Evolutionary conservation across 164 flowering plant genomes (phyloP), one percentile per base, ranked within the genome.

Genomic region (Taxillus chinensis): DNA sequence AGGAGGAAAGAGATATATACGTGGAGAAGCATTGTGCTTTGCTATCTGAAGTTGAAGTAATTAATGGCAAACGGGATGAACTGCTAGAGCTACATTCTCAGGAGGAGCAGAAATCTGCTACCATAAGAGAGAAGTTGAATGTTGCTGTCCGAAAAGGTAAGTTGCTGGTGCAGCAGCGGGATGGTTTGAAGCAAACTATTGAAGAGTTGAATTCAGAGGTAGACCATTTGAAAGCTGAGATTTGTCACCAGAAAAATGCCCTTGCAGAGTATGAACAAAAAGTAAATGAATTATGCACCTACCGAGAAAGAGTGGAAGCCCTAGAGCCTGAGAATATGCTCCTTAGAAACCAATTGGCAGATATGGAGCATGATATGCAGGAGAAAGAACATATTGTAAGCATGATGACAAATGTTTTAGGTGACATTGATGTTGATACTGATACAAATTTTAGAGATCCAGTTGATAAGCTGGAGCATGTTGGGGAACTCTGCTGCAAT

Each of bases 131-230:
- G 74, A 95, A 91, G 75, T 72, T 95, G 54, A 91, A 86, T 78
- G 80, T 95, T 72, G 99, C 99, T 6, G 99, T 95, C 64, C 78
- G 92, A 56, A 95, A 91, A 80, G 99, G 98, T 14, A 95, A 95
- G 71, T 83, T 82, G 17, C 69, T 95, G 78, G 95, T 95, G 66
- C 99, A 95, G 62, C 91, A 91, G 68, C 79, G 98, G 45, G 99
- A 95, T 62, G 74, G 79, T 72, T 68, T 95, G 80, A 89, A 87
- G 65, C 92, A 86, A 70, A 75, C 72, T 16, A 72, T 95, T 70
- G 87, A 83, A 65, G 92, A 77, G 64, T 76, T 81, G 81, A 86
- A 67, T 67, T 45, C 65, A 64, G 87, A 86, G 71, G 59, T 86
- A 55, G 83, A 69, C 13, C 67, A 46, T 55, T 67, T 89, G 73